phyloP scores from a whole-genome alignment of 306 rosid genomes.

The Cyamopsis tetragonoloba region DNA sequence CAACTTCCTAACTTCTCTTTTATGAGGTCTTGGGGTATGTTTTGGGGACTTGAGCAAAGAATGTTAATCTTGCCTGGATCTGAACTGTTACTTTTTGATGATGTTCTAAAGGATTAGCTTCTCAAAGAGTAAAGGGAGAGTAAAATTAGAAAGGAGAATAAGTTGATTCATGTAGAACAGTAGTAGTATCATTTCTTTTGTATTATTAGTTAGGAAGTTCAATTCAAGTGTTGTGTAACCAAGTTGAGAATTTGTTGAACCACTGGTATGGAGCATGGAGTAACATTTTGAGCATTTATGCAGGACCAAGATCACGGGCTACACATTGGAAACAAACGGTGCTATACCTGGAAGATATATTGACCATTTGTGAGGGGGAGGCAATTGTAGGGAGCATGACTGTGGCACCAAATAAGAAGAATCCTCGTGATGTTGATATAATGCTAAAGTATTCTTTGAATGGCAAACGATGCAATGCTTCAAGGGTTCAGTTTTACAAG shows the following conservation, averaged over 20 bases:
- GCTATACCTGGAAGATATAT: constrained; percentile 83
- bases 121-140: neutral
- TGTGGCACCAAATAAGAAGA: constrained; percentile 77
- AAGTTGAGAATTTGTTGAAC: neutral
- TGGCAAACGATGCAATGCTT: constrained; percentile 54
- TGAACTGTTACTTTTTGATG: neutral
- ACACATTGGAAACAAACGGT: constrained; percentile 99
- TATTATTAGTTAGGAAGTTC: neutral
- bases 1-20: constrained; percentile 9
- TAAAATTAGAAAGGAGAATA: neutral
- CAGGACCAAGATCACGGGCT: constrained; percentile 84
- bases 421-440: constrained; percentile 89
- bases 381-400: constrained; percentile 67
- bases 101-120: neutral
- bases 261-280: neutral
- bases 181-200: neutral
- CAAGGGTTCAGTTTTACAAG: constrained; percentile 75
- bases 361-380: constrained; percentile 90
- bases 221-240: neutral
- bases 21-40: neutral
- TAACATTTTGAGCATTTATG: constrained; percentile 9
- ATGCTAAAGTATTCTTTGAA: constrained; percentile 72
- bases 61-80: neutral
- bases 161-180: neutral
- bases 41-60: neutral